phyloP scores from a whole-genome alignment of 2,329 filamentous ascomycete genomes.

The Lecanoromycetidae sp. region DNA sequence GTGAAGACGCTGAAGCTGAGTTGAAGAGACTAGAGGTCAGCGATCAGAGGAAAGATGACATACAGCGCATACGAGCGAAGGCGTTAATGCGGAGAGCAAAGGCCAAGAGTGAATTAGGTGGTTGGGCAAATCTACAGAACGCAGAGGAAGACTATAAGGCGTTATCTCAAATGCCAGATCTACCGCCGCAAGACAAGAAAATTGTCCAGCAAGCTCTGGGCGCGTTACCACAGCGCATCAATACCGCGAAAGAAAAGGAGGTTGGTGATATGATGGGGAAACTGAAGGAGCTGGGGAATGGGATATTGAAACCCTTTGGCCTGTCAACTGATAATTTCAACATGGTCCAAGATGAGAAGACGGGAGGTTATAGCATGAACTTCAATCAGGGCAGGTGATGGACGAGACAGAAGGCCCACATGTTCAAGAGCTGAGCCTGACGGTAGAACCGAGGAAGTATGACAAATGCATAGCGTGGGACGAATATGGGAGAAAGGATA shows the following conservation, averaged over 20 bases:
- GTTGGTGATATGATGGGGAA: slow-evolving; percentile 97
- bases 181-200: slow-evolving; percentile 54
- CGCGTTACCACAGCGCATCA: slow-evolving; percentile 54
- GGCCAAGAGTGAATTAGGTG: slow-evolving; percentile 56
- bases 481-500: no score
- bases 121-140: slow-evolving; percentile 68
- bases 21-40: slow-evolving; percentile 33
- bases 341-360: slow-evolving; percentile 79
- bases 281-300: slow-evolving; percentile 82
- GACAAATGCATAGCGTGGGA: no score
- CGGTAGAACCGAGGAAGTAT: no score
- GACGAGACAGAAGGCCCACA: background rate
- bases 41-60: slow-evolving; percentile 46
- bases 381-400: slow-evolving; percentile 41
- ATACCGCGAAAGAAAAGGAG: slow-evolving; percentile 72
- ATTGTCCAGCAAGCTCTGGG: slow-evolving; percentile 56
- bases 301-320: slow-evolving; percentile 83
- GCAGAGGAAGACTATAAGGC: slow-evolving; percentile 70
- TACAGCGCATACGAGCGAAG: slow-evolving; percentile 68
- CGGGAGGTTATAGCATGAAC: slow-evolving; percentile 88
- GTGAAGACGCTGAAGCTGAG: slow-evolving; percentile 27
- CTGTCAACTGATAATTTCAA: slow-evolving; percentile 90
- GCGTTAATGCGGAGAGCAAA: slow-evolving; percentile 68
- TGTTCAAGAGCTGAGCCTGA: no score
- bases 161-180: slow-evolving; percentile 46